Evolutionary conservation across 2,329 filamentous ascomycete genomes (phyloP).

Genomic region (Trichoderma arundinaceum): DNA sequence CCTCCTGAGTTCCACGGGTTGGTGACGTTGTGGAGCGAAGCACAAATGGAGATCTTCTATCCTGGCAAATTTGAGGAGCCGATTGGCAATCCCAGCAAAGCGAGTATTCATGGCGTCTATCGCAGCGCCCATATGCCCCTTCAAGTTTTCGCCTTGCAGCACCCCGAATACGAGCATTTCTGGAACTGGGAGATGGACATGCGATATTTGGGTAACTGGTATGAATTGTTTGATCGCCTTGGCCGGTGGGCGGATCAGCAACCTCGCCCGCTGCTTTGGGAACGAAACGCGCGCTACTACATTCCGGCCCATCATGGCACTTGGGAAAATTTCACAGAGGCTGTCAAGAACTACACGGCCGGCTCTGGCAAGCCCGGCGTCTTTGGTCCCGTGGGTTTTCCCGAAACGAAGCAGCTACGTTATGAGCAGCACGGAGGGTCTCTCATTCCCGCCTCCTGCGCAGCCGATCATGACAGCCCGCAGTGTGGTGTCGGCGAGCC

Average conservation of each 20-base stretch:
- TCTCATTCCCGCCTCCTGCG: constrained; percentile 61
- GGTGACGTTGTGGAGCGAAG: constrained; percentile 83
- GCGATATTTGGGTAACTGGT: constrained; percentile 68
- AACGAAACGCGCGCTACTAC: constrained; percentile 77
- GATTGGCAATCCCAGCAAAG: constrained; percentile 62
- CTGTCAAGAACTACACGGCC: constrained; percentile 66
- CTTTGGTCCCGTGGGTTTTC: constrained; percentile 69
- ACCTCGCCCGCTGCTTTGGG: constrained; percentile 75
- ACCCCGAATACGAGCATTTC: constrained; percentile 69
- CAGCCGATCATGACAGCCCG: constrained; percentile 55
- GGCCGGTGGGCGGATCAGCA: constrained; percentile 70
- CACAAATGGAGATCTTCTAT: constrained; percentile 82
- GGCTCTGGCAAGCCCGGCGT: constrained; percentile 60
- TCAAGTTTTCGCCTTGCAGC: constrained; percentile 66
- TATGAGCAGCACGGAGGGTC: constrained; percentile 59
- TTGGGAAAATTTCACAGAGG: constrained; percentile 73
- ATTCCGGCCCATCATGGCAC: constrained; percentile 71
- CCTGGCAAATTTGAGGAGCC: constrained; percentile 71
- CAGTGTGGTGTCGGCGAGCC: constrained; percentile 72
- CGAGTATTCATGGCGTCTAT: constrained; percentile 71
- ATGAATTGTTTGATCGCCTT: constrained; percentile 74
- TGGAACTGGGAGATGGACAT: constrained; percentile 77
- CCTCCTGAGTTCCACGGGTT: constrained; percentile 79
- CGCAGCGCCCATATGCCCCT: constrained; percentile 67
- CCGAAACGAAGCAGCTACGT: constrained; percentile 53